Evolutionary conservation across 2,329 filamentous ascomycete species (phyloP), one percentile per base, ranked within the genome.

Genomic region (Dactylellina haptotyla): DNA sequence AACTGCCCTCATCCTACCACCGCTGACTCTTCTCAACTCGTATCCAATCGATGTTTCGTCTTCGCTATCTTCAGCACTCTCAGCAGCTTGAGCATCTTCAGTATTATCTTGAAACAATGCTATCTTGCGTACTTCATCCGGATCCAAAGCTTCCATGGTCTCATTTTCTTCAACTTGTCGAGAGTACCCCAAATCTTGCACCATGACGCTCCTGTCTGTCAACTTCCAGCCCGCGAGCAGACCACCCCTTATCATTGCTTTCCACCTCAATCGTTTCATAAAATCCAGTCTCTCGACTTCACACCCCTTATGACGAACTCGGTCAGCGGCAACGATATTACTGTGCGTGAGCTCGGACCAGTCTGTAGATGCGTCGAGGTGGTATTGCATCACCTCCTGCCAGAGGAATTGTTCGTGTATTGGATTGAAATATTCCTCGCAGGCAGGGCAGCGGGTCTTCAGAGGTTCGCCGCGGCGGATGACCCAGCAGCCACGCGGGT

Each of bases 401-500:
- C 67, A 72, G 2, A 53, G 46, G 25, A 43, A 34, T 26, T 72
- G 67, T 20, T 72, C 67, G 14, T n/a, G 30, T 20, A 10, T 18
- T 14, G 67, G 67, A 18, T 20, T 23, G 23, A 46, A 37, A 16
- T 65, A 72, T n/a, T 72, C 67, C 1, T 65, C 59, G 16, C 67
- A 72, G 1, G 51, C 67, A 16, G 59, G 67, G 37, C 67, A 72
- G 8, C 46, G 25, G 14, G 14, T 32, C 3, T 9, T 18, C 1
- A 61, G 18, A 12, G 67, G 67, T 0, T 59, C 53, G 10, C 67
- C 67, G n/a, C 67, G 67, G 28, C 67, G 67, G 8, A 72, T 61
- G 67, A 72, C 23, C 67, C 67, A 72, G 59, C 67, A 72, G 16
- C 67, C 67, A 23, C 59, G 59, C 18, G 67, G 67, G 23, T 72